Conservation (phyloP, 495 filamentous ascomycete genomes). For the Rhypophila decipiens region DNA sequence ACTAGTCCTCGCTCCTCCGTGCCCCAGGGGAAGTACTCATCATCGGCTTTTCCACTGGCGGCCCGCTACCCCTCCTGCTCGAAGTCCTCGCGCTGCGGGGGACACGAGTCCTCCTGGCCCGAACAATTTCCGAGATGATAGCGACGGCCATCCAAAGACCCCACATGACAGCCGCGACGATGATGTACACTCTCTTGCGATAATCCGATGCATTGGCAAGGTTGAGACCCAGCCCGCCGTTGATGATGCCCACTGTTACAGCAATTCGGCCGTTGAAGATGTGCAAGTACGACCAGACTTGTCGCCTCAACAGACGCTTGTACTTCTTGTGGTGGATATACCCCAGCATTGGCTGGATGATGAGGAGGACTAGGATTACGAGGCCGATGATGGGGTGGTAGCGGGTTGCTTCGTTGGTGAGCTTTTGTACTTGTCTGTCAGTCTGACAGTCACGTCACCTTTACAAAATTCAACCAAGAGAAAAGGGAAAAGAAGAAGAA, state of each 20-base stretch:
- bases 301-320: conserved; percentile 37
- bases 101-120: conserved; percentile 3
- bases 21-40: no score
- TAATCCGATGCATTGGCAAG: conserved; percentile 28
- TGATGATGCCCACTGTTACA: conserved; percentile 59
- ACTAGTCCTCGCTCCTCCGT: no score
- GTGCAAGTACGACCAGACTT: conserved; percentile 49
- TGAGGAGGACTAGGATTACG: conserved; percentile 44
- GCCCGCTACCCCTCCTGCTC: no score
- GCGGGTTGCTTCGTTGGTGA: conserved; percentile 18
- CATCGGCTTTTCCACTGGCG: no score
- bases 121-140: conserved; percentile 11
- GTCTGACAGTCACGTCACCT: background rate
- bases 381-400: conserved; percentile 54
- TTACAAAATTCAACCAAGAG: background rate
- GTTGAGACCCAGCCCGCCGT: conserved; percentile 58
- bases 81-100: no score
- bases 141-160: conserved; percentile 25
- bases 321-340: conserved; percentile 54
- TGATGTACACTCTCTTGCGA: conserved; percentile 24
- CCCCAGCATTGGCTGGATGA: conserved; percentile 58
- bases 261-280: conserved; percentile 55
- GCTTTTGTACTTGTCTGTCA: conserved; percentile 2
- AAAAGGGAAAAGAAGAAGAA: background rate
- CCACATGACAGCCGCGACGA: conserved; percentile 29